phyloP scores from a whole-genome alignment of 441 rosid genomes.

The Aleurites moluccanus region DNA sequence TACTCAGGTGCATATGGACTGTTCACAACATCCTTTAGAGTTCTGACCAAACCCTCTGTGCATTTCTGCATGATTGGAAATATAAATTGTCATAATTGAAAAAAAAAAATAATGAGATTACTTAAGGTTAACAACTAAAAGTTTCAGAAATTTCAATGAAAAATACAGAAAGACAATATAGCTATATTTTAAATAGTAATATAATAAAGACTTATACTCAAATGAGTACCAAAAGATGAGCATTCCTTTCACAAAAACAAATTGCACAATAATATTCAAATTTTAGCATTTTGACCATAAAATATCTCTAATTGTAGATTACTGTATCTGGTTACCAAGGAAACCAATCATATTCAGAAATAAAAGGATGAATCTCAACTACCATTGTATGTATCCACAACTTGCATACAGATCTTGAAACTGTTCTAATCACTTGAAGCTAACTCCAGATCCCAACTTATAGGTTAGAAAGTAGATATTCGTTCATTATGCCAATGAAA shows the following conservation, averaged over 20 bases:
- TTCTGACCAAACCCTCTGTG: constrained; percentile 82
- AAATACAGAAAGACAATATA: neutral
- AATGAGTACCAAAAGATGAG: neutral
- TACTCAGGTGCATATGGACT: constrained; percentile 98
- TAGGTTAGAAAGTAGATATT: constrained; percentile 7
- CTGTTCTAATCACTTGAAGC: constrained; percentile 1
- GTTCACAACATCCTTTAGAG: constrained; percentile 81
- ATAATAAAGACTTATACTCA: neutral
- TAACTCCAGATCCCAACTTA: neutral
- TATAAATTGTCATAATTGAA: constrained; percentile 25
- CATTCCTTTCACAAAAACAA: constrained; percentile 8
- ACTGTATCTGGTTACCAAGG: neutral
- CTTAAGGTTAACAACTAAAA: constrained; percentile 12
- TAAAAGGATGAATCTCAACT: constrained; percentile 13
- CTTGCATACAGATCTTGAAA: constrained; percentile 5
- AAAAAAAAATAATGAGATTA: neutral
- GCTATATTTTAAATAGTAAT: constrained; percentile 6
- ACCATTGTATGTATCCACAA: neutral
- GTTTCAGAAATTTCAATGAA: constrained; percentile 7
- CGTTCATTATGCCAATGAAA: constrained; percentile 7
- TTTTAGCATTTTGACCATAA: neutral
- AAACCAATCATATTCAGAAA: constrained; percentile 4
- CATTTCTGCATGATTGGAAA: constrained; percentile 62
- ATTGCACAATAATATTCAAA: neutral
- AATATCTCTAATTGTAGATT: neutral